Evolutionary conservation across 2,329 filamentous ascomycete species (phyloP), one percentile per base, ranked within the genome.

Genomic region (Cercospora sp.): DNA sequence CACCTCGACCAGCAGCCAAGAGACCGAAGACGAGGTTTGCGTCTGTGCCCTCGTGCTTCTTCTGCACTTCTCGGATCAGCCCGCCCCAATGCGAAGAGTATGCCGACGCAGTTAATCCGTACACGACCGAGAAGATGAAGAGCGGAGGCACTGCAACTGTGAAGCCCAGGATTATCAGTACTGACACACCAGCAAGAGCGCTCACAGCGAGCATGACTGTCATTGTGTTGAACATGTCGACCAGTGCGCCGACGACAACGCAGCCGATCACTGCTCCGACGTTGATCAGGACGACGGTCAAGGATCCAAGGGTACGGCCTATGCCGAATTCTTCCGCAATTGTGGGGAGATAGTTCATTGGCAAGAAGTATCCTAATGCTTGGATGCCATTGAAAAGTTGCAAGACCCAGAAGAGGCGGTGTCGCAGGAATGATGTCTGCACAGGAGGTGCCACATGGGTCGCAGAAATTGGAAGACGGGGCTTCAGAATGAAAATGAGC

Each of bases 1-100:
- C 78, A 0, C 85, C 85, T 61, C 83, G 81, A 0, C 84, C 85
- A 18, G 81, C 82, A 6, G 82, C 81, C 60, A 87, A 74, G 23
- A 82, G 79, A 0, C 81, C 81, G 67, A 86, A 83, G 0, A 85
- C 79, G 67, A 86, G 80, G 1, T 82, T 81, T 2, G 81, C 76
- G 63, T 86, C 84, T 2, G 66, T 70, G 0, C 72, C 66, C n/a
- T 73, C 71, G 59, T 70, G 64, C 31, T 28, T 59, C 18, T 62
- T 61, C 55, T 70, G 69, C 16, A 75, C 45, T 16, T 76, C 73
- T 16, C 64, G 70, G 12, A 71, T 72, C 28, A 74, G 69, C 16
- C 74, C 75, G 3, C 69, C 62, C 79, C 36, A 84, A 8, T 78
- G 78, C 23, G 77, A 78, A 1, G 77, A 75, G 66, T 78, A 80